These are phyloP conservation scores for Cryptococcus sp. DNA, from an alignment of 1,284 basidiomycete species.

Conservation along the genomic window DNA sequence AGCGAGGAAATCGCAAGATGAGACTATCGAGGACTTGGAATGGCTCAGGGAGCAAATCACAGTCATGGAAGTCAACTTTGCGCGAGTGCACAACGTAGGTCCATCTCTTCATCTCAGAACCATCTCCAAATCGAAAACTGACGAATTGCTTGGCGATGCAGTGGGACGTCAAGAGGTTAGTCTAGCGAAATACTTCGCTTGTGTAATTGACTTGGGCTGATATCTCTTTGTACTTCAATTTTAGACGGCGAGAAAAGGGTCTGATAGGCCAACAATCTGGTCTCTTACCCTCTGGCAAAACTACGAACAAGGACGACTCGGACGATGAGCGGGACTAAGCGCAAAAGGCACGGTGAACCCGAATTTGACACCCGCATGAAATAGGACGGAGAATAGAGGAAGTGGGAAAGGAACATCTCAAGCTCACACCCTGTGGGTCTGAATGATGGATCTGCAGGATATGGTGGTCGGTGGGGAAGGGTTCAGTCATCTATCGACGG, in stretches of 20 bases:
- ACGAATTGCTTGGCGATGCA: conserved; percentile 12
- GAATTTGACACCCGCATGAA: too few relatives aligned
- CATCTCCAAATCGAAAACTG: not conserved
- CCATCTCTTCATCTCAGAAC: not conserved
- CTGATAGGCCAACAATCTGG: conserved; percentile 15
- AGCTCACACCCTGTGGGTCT: not conserved
- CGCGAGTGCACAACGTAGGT: conserved; percentile 80
- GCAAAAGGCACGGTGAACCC: not conserved
- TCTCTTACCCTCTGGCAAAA: conserved; percentile 20
- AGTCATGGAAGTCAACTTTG: conserved; percentile 97
- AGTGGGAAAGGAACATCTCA: not conserved
- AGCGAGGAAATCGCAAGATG: conserved; percentile 69
- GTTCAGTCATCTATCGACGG: too few relatives aligned
- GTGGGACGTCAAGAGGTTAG: conserved; percentile 53
- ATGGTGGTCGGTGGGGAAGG: too few relatives aligned
- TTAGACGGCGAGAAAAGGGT: conserved; percentile 22
- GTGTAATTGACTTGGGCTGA: too few relatives aligned
- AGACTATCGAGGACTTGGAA: conserved; percentile 84
- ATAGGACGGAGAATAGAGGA: not conserved
- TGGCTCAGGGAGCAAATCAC: conserved; percentile 95
- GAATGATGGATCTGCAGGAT: not conserved
- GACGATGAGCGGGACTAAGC: conserved; percentile 26
- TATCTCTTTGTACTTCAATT: too few relatives aligned
- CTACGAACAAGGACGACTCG: conserved; percentile 15
- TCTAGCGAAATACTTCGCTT: too few relatives aligned